Evolutionary conservation across 1,284 basidiomycete species (phyloP).

Genomic region (Ganoderma resinaceum): DNA sequence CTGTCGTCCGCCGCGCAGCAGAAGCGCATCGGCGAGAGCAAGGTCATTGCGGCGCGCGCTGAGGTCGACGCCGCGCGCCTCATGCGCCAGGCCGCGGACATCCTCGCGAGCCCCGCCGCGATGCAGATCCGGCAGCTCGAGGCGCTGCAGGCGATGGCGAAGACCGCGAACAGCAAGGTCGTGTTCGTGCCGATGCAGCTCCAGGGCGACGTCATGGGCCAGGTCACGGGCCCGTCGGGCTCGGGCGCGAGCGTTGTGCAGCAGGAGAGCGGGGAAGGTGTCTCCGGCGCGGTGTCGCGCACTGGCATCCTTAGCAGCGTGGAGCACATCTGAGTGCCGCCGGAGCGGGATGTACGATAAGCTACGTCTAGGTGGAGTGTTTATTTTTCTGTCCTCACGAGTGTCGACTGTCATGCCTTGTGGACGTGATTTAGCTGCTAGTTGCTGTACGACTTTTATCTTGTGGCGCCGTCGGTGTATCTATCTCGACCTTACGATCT

Average conservation of each 20-base stretch:
- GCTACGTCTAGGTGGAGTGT: not conserved
- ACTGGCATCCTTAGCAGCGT: constrained; percentile 63
- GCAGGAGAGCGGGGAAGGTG: constrained; percentile 51
- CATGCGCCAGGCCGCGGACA: constrained; percentile 94
- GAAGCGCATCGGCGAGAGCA: constrained; percentile 94
- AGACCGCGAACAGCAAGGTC: constrained; percentile 84
- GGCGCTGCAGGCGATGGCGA: constrained; percentile 78
- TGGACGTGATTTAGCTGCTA: not conserved
- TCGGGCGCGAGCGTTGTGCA: constrained; percentile 40
- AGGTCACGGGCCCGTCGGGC: constrained; percentile 49
- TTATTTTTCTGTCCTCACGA: not conserved
- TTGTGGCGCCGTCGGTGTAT: not conserved
- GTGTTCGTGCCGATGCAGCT: constrained; percentile 95
- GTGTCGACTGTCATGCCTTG: not conserved
- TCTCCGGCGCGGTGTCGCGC: constrained; percentile 52
- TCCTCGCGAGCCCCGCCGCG: constrained; percentile 90
- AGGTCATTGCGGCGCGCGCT: constrained; percentile 95
- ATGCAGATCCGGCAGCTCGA: constrained; percentile 98
- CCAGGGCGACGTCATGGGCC: constrained; percentile 72
- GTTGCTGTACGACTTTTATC: not conserved
- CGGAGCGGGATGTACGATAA: not conserved
- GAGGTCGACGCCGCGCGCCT: constrained; percentile 95
- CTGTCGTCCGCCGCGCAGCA: constrained; percentile 94
- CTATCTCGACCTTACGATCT: not conserved
- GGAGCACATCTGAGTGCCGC: constrained; percentile 36